phyloP scores from a whole-genome alignment of 1,284 basidiomycete species.

The Stygiomarasmius scandens region DNA sequence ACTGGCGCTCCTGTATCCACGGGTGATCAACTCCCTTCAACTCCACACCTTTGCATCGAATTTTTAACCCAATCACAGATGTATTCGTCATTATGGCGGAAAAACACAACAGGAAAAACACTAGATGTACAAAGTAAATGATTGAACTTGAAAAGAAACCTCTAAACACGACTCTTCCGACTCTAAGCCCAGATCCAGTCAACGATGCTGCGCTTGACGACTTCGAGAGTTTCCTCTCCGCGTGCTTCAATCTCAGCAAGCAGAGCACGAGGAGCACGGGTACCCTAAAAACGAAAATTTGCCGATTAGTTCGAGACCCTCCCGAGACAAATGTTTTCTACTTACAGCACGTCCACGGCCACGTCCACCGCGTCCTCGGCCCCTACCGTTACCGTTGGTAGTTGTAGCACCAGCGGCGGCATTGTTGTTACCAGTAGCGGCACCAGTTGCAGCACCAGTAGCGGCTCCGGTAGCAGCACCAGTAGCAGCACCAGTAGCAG shows the following conservation, averaged over 20 bases:
- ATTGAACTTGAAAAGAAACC: background rate
- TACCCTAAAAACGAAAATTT: slow-evolving; percentile 25
- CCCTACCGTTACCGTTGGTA: slow-evolving; percentile 12
- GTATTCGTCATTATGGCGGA: slow-evolving; percentile 11
- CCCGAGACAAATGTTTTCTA: background rate
- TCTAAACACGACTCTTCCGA: background rate
- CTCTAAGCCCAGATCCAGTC: slow-evolving; percentile 34
- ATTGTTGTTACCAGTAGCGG: slow-evolving; percentile 10
- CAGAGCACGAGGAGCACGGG: slow-evolving; percentile 36
- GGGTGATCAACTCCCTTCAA: no score
- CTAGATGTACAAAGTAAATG: background rate
- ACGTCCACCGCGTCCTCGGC: slow-evolving; percentile 8
- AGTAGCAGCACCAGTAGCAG: slow-evolving; percentile 1
- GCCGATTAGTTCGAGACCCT: background rate
- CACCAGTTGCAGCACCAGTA: slow-evolving; percentile 13
- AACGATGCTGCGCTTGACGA: slow-evolving; percentile 26
- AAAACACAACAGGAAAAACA: slow-evolving; percentile 4
- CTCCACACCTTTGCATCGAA: no score
- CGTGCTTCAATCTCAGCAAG: slow-evolving; percentile 28
- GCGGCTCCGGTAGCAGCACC: slow-evolving; percentile 2
- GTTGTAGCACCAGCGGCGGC: slow-evolving; percentile 4
- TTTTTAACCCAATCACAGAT: background rate
- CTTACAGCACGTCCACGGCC: slow-evolving; percentile 5
- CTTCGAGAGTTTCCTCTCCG: slow-evolving; percentile 23
- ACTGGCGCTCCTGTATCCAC: background rate